These are phyloP conservation scores for Metarhizium robertsii DNA, from an alignment of 2,329 filamentous ascomycete species.

Conservation along the genomic window DNA sequence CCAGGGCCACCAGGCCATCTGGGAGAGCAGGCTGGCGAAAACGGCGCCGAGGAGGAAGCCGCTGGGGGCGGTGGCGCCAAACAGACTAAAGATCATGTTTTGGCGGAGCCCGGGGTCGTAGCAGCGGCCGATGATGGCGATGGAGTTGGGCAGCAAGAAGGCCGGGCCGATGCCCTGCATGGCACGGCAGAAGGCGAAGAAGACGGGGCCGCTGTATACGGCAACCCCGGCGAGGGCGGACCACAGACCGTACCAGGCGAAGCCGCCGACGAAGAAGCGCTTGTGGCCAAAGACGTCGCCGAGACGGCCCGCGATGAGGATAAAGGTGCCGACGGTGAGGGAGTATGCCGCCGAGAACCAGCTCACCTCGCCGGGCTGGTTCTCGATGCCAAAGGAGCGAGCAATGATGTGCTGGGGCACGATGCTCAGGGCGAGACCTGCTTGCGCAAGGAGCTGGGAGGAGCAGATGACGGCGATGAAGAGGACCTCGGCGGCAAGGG, in stretches of 20 bases:
- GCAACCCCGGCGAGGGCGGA: slow-evolving; percentile 31
- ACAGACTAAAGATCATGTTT: slow-evolving; percentile 24
- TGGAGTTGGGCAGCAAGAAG: slow-evolving; percentile 43
- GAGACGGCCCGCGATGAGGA: slow-evolving; percentile 41
- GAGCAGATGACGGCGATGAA: slow-evolving; percentile 8
- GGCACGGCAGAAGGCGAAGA: slow-evolving; percentile 37
- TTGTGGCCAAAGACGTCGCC: slow-evolving; percentile 46
- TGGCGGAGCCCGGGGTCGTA: slow-evolving; percentile 32
- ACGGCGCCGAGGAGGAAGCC: slow-evolving; percentile 21
- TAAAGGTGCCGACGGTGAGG: slow-evolving; percentile 41
- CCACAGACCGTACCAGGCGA: slow-evolving; percentile 40
- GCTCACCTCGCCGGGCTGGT: slow-evolving; percentile 27
- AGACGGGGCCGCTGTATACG: slow-evolving; percentile 26
- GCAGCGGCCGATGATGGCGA: slow-evolving; percentile 44
- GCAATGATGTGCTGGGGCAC: slow-evolving; percentile 32
- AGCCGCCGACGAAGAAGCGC: slow-evolving; percentile 37
- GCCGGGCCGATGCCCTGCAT: slow-evolving; percentile 46
- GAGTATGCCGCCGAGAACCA: slow-evolving; percentile 47
- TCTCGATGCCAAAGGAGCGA: slow-evolving; percentile 28
- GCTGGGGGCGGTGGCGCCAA: slow-evolving; percentile 23
- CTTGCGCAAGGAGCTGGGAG: slow-evolving; percentile 14
- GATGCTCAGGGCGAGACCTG: slow-evolving; percentile 11
- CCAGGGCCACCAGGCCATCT: slow-evolving; percentile 32
- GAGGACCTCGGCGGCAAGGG: neutral
- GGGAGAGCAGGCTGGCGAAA: slow-evolving; percentile 11